Evolutionary conservation across 805 yeast genomes (phyloP).

Genomic region (Nakazawaea sp.): DNA sequence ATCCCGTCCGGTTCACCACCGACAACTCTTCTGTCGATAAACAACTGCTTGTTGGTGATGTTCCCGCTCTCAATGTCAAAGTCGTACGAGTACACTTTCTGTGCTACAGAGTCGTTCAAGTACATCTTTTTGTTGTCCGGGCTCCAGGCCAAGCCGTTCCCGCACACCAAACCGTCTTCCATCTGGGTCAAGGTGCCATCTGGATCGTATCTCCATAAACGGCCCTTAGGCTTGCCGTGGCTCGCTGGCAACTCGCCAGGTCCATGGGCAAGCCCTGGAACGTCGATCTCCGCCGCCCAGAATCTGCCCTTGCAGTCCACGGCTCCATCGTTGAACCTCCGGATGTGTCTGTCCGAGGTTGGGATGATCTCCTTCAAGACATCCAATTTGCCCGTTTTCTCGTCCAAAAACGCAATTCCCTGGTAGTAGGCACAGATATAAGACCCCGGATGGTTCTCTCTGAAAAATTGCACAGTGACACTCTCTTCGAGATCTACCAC

Average conservation of each 20-base stretch:
- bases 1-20: slow-evolving; percentile 16
- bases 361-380: slow-evolving; percentile 24
- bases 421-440: slow-evolving; percentile 25
- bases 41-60: slow-evolving; percentile 12
- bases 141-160: slow-evolving; percentile 17
- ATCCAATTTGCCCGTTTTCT: slow-evolving; percentile 23
- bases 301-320: slow-evolving; percentile 34
- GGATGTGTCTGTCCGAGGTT: slow-evolving; percentile 15
- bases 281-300: slow-evolving; percentile 38
- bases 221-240: slow-evolving; percentile 19
- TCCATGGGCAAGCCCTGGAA: slow-evolving; percentile 18
- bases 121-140: slow-evolving; percentile 15
- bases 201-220: slow-evolving; percentile 27
- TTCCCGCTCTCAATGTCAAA: slow-evolving; percentile 13
- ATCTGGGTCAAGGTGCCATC: slow-evolving; percentile 21
- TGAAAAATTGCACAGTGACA: slow-evolving; percentile 24
- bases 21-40: slow-evolving; percentile 10
- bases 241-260: slow-evolving; percentile 17
- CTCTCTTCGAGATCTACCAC: slow-evolving; percentile 19
- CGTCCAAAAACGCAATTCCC: slow-evolving; percentile 27
- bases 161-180: slow-evolving; percentile 24
- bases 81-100: slow-evolving; percentile 12
- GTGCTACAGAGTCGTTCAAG: slow-evolving; percentile 14
- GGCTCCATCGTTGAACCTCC: slow-evolving; percentile 17
- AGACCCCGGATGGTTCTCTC: slow-evolving; percentile 20